phyloP scores from a whole-genome alignment of 31 red algal species.

The Odonthalia washingtoniensis region DNA sequence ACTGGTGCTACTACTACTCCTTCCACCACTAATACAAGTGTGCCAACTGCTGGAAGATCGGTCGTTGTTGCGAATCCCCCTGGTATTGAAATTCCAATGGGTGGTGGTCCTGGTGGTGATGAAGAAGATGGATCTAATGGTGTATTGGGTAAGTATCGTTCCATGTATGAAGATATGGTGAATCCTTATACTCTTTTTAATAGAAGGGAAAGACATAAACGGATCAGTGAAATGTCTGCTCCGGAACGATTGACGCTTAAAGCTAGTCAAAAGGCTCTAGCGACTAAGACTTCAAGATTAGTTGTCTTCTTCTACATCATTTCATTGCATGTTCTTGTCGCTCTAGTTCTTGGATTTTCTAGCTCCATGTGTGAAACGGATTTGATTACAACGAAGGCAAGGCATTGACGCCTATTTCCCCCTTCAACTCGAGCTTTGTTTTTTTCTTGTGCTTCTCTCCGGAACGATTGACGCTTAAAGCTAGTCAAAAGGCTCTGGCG shows the following conservation, averaged over 20 bases:
- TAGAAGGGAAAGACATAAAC: conserved; percentile 72
- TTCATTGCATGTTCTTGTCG: conserved; percentile 82
- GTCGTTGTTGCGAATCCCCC: no score
- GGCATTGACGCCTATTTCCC: conserved; percentile 40
- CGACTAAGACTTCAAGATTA: conserved; percentile 64
- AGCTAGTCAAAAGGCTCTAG: conserved; percentile 64
- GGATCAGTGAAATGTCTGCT: conserved; percentile 78
- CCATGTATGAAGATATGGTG: conserved; percentile 80
- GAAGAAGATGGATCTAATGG: conserved; percentile 44
- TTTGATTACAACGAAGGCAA: conserved; percentile 68
- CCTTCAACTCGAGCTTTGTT: neutral
- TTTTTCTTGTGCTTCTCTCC: conserved; percentile 32
- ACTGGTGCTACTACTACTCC: neutral
- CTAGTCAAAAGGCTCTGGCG: conserved; percentile 63
- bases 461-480: conserved; percentile 74
- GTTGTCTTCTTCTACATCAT: conserved; percentile 84
- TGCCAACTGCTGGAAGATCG: neutral
- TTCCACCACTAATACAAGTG: neutral
- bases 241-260: conserved; percentile 78
- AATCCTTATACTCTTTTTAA: conserved; percentile 87
- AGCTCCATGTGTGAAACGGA: conserved; percentile 34
- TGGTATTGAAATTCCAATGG: conserved; percentile 14
- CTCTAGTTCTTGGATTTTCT: conserved; percentile 75
- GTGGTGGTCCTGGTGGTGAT: conserved; percentile 13
- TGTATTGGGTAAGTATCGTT: conserved; percentile 69